Conservation (phyloP, 2,329 filamentous ascomycete genomes). For the Diaporthe sp. region DNA sequence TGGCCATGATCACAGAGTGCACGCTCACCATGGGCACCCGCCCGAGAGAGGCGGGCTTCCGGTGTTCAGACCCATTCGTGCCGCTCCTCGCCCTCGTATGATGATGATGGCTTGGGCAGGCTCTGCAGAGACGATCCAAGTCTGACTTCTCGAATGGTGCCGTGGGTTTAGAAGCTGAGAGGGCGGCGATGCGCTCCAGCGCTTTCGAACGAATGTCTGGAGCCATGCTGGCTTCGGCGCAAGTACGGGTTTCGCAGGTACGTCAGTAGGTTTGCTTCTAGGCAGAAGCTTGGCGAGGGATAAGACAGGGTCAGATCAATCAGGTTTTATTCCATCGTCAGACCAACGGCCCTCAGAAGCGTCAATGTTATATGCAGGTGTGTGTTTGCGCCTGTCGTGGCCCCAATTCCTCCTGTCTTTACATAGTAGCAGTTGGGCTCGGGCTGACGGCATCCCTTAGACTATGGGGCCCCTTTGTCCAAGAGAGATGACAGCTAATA, state of each 20-base stretch:
- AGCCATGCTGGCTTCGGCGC: conserved; percentile 50
- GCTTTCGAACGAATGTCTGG: conserved; percentile 70
- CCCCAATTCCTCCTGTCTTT: conserved; percentile 11
- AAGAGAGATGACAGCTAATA: conserved; percentile 27
- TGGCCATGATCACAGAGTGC: background rate
- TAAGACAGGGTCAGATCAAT: background rate
- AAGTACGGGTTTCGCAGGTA: background rate
- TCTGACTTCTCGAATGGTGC: conserved; percentile 71
- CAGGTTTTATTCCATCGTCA: background rate
- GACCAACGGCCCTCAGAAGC: background rate
- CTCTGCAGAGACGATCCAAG: conserved; percentile 70
- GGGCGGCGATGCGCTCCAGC: conserved; percentile 72
- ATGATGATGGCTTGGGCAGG: conserved; percentile 55
- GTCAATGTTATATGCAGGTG: background rate
- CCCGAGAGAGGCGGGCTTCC: conserved; percentile 55
- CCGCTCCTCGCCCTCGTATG: conserved; percentile 54
- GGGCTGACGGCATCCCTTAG: conserved; percentile 34
- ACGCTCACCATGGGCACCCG: conserved; percentile 69
- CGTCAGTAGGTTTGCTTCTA: background rate
- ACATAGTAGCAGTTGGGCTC: conserved; percentile 2
- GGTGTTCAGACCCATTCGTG: conserved; percentile 60
- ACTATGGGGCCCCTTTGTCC: conserved; percentile 17
- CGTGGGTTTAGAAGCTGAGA: conserved; percentile 66
- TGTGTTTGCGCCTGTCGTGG: background rate
- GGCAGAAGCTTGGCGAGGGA: background rate